Evolutionary conservation across 106 monocot species (phyloP), one percentile per base, ranked within the genome.

Genomic region (Dactylorhiza incarnata): DNA sequence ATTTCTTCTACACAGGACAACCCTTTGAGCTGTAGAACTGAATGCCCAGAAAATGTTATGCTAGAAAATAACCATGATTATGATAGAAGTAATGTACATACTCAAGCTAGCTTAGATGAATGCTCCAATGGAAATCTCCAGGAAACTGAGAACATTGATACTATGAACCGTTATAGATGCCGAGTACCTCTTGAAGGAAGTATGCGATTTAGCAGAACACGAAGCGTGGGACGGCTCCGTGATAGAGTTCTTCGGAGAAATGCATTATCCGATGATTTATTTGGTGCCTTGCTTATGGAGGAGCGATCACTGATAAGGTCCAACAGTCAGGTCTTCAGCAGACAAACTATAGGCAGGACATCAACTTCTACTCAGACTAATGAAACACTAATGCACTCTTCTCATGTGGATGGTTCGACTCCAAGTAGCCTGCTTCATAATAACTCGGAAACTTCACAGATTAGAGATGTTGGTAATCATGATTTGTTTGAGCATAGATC

Each of bases 181-280:
- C 15, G 74, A 61, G 82, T 82, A 58, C 78, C 85, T 49, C 61
- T 87, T 29, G 91, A 93, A 79, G 86, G 89, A 10, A 94, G 91
- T 45, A 81, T 91, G 26, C 78, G 86, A 59, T 99, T 99, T 76
- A 91, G 93, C 80, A 78, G 97, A 76, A 89, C 91, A 24, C 84
- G 84, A 20, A 94, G 94, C 63, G 97, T 97, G 62, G 97, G 97
- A 45, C 73, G 97, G 71, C 91, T 97, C 73, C 88, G 97, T 3
- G 94, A 94, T 74, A 82, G 97, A 77, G 97, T 97, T 87, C 89
- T 97, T 55, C 84, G 91, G 4, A 81, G 93, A 73, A 79, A 89
- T 43, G 77, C 87, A 74, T 78, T 87, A 48, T 76, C 82, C 59
- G 87, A 91, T 5, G 87, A 85, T 49, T 62, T 81, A 51, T 78